Percentiles rank a stretch among this genome's conserved stretches.
Evolutionary conservation across 2,329 filamentous ascomycete species (phyloP).

Genomic region (Cryphonectria carpinicola): DNA sequence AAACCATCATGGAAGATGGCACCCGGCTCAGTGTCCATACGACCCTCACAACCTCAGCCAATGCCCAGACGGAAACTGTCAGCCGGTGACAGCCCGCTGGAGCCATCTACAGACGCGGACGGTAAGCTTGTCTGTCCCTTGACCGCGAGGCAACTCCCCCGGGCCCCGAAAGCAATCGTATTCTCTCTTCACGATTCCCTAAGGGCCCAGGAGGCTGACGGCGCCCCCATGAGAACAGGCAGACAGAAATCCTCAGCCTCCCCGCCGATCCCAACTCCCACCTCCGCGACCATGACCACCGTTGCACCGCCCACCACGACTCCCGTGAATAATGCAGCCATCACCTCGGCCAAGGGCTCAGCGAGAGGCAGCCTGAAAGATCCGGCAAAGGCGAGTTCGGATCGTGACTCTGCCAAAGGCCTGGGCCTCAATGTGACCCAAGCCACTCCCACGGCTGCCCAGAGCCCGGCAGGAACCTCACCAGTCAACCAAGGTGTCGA

Average conservation of each 20-base stretch:
- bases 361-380: conserved; percentile 13
- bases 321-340: conserved; percentile 4
- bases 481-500: conserved; percentile 24
- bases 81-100: conserved; percentile 8
- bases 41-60: conserved; percentile 27
- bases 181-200: background rate
- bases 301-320: conserved; percentile 16
- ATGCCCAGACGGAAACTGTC: conserved; percentile 7
- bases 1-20: conserved; percentile 31
- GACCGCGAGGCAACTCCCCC: too few species aligned
- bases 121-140: conserved; percentile 15
- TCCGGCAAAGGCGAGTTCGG: conserved; percentile 14
- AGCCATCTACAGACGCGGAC: background rate
- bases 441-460: conserved; percentile 1
- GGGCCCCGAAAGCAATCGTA: background rate
- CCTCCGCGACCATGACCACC: conserved; percentile 15
- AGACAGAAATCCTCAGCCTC: conserved; percentile 16
- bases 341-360: conserved; percentile 2
- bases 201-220: conserved; percentile 14
- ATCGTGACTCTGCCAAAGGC: conserved; percentile 16
- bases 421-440: conserved; percentile 5
- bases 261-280: conserved; percentile 7
- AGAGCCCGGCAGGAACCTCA: conserved; percentile 4
- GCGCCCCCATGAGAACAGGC: conserved; percentile 16
- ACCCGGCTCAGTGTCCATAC: conserved; percentile 28